Evolutionary conservation across 305 asterid species (phyloP), one percentile per base, ranked within the genome.

Genomic region (Ajuga reptans): DNA sequence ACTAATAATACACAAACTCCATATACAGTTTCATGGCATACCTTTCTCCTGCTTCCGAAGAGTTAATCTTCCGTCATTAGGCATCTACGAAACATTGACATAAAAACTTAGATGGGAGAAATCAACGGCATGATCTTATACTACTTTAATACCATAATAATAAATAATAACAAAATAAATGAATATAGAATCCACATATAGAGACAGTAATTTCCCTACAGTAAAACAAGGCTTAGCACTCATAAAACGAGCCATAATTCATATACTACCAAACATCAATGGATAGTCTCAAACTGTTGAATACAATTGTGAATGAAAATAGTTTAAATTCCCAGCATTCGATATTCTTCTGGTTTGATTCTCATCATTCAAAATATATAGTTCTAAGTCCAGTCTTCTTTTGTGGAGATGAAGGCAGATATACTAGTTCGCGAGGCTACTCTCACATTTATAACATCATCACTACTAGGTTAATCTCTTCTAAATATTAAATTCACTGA

Each of bases 1-100:
- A 66, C 63, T 45, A 65, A 66, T 1, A 5, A 36, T 37, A 9
- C 56, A 16, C 17, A 31, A 42, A 65, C 24, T 70, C 45, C 63
- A 41, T 64, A 59, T 18, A 53, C 60, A 53, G 62, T 64, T 77
- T 41, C 9, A 5, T 29, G 11, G 21, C 53, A 36, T 11, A 10
- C 42, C 9, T 37, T 10, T 45, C 51, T 27, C 49, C 68, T 9
- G 43, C 45, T 46, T 66, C 52, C 62, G 14, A 49, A 69, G 15
- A 46, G 41, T 58, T 49, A 31, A 50, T 61, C 74, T 59, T 68
- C 74, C 42, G 0, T 37, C 42, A 7, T 47, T 64, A 21, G 14
- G 42, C 66, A 77, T 54, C 75, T 77, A 72, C 18, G 10, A 46
- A 59, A 61, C 46, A 46, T 11, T 21, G 27, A 21, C 27, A 18